Evolutionary conservation across 2,329 filamentous ascomycete genomes (phyloP).

Genomic region (Exophiala bonariae): DNA sequence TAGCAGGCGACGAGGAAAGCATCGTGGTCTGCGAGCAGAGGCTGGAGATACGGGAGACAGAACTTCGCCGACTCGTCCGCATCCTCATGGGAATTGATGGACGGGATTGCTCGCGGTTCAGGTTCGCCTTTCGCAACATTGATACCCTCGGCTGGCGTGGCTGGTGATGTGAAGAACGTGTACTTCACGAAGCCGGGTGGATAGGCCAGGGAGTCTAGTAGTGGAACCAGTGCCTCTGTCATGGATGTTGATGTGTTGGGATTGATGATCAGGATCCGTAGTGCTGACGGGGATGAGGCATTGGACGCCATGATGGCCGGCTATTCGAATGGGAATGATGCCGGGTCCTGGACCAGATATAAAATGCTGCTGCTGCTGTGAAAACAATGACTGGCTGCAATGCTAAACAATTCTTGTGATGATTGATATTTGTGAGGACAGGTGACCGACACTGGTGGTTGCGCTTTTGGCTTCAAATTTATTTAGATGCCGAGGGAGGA

Average conservation of each 20-base stretch:
- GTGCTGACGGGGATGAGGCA: background rate
- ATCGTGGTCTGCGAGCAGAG: slow-evolving; percentile 52
- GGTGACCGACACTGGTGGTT: too few species aligned
- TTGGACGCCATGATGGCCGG: background rate
- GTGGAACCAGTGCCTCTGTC: slow-evolving; percentile 43
- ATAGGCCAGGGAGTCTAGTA: slow-evolving; percentile 38
- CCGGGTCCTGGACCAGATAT: too few species aligned
- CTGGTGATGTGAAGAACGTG: slow-evolving; percentile 51
- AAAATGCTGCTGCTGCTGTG: too few species aligned
- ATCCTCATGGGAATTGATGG: slow-evolving; percentile 76
- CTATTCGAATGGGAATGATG: too few species aligned
- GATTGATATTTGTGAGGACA: too few species aligned
- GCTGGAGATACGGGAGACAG: slow-evolving; percentile 58
- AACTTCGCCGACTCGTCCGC: slow-evolving; percentile 63
- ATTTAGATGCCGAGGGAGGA: too few species aligned
- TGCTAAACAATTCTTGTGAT: too few species aligned
- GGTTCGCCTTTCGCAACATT: slow-evolving; percentile 66
- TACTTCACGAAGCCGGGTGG: slow-evolving; percentile 39
- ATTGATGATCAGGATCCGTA: slow-evolving; percentile 43
- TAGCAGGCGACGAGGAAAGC: slow-evolving; percentile 88
- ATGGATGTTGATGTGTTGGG: slow-evolving; percentile 47
- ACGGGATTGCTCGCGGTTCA: slow-evolving; percentile 61
- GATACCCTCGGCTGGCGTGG: slow-evolving; percentile 26
- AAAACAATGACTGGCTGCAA: too few species aligned
- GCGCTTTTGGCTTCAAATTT: too few species aligned